Evolutionary conservation across 1,284 basidiomycete species (phyloP).

Genomic region (Tylopilus sp.): DNA sequence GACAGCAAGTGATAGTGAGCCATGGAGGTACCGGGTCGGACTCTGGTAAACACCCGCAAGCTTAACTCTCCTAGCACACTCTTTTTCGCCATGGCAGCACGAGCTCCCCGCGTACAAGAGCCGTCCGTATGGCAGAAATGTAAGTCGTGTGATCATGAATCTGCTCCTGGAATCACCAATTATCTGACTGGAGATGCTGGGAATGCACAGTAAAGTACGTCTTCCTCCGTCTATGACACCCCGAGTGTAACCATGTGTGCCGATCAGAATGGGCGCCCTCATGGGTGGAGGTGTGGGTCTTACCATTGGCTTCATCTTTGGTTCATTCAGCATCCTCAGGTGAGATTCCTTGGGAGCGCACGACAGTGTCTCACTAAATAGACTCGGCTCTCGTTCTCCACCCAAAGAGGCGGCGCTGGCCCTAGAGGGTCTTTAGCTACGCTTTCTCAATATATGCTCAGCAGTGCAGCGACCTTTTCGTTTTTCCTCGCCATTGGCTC

Average conservation of each 20-base stretch:
- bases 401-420: slow-evolving; percentile 74
- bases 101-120: slow-evolving; percentile 42
- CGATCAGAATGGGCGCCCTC: slow-evolving; percentile 80
- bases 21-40: slow-evolving; percentile 18
- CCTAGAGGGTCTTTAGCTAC: slow-evolving; percentile 84
- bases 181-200: slow-evolving; percentile 18
- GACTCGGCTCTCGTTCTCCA: background rate
- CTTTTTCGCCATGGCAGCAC: slow-evolving; percentile 26
- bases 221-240: slow-evolving; percentile 3
- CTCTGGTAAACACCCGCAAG: background rate
- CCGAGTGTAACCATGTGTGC: slow-evolving; percentile 9
- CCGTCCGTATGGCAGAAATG: slow-evolving; percentile 74
- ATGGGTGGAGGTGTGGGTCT: slow-evolving; percentile 92
- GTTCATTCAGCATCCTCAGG: slow-evolving; percentile 86
- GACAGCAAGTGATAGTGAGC: slow-evolving; percentile 34
- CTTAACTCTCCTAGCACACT: background rate
- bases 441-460: slow-evolving; percentile 92
- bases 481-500: slow-evolving; percentile 86
- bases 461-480: slow-evolving; percentile 81
- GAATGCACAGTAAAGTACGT: slow-evolving; percentile 47
- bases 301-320: slow-evolving; percentile 96
- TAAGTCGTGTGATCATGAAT: slow-evolving; percentile 36
- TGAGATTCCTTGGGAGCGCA: slow-evolving; percentile 29
- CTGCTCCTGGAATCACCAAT: background rate
- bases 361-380: slow-evolving; percentile 7